Base-by-base conservation (phyloP, 805 yeast species). In the Kodamaea hsintzibuensis region DNA sequence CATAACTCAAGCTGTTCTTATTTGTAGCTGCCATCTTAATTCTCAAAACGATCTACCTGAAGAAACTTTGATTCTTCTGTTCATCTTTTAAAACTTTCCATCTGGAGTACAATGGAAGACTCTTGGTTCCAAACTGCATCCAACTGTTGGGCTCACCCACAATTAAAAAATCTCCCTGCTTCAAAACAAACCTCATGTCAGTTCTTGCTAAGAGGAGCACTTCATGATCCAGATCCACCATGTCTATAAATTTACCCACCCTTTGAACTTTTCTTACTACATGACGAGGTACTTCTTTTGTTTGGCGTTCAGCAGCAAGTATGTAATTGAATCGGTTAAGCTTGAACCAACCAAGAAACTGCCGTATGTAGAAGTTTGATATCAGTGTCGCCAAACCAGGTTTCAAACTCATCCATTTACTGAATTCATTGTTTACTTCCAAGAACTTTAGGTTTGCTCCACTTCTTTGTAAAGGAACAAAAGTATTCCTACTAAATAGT, bases 331-430 rank as follows among this genome's bases (percentile, higher is more conserved):
- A 56, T 6, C 59, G 48, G 14, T 50, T 42, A 1, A 51, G 19
- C 30, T 52, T 51, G 50, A 56, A 56, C 56, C 57, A 52, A 7
- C 54, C 54, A 3, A 56, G n/a, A 35, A 50, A 55, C 16, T 18
- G 43, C 12, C 18, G 37, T 22, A 47, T 10, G 19, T 35, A 5
- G 14, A 30, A 12, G 9, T 12, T 37, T 9, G 35, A 17, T 14
- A 37, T 13, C 27, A 18, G 33, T 16, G 17, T 47, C 10, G 17
- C 43, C 37, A 33, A 30, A 12, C 40, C 33, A 10, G 33, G 13
- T 6, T 30, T n/a, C 43, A 19, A 14, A 4, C 42, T 13, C 16
- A 47, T 16, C 30, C 50, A 47, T 18, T 37, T 14, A n/a, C 16
- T 13, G 16, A 56, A 16, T 12, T 50, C 48, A 13, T 17, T 8